These are phyloP conservation scores for Albatrellus ellisii DNA, from an alignment of 768 basidiomycete genomes.

Conservation along the genomic window DNA sequence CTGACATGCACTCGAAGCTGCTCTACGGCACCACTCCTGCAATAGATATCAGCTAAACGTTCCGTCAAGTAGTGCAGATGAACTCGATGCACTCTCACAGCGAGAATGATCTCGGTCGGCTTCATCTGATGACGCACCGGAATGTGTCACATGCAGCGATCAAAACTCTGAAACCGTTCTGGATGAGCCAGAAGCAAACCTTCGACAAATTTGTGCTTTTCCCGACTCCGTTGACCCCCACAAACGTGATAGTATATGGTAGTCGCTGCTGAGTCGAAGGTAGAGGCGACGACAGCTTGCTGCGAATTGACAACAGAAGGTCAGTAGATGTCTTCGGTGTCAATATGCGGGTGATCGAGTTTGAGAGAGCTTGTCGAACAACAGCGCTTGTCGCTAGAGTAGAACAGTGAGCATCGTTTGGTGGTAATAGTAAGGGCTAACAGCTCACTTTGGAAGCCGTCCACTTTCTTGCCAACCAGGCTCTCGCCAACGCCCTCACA, in stretches of 20 bases:
- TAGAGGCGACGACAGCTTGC: slow-evolving; percentile 66
- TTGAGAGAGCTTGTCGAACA: slow-evolving; percentile 72
- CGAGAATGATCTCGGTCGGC: neutral
- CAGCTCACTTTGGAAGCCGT: slow-evolving; percentile 72
- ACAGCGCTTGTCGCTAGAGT: slow-evolving; percentile 80
- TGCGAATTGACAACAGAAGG: slow-evolving; percentile 82
- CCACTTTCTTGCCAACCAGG: slow-evolving; percentile 83
- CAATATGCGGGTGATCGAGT: slow-evolving; percentile 81
- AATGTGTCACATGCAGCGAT: slow-evolving; percentile 99
- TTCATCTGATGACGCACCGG: slow-evolving; percentile 30
- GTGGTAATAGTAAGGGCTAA: slow-evolving; percentile 2
- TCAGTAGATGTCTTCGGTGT: slow-evolving; percentile 98
- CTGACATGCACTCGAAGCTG: slow-evolving; percentile 94
- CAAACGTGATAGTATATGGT: slow-evolving; percentile 91
- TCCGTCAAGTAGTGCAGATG: neutral
- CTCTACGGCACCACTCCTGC: slow-evolving; percentile 91
- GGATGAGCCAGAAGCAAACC: slow-evolving; percentile 98
- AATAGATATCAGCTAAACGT: neutral
- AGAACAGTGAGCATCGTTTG: slow-evolving; percentile 4
- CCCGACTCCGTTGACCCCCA: slow-evolving; percentile 97
- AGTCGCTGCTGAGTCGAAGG: slow-evolving; percentile 63
- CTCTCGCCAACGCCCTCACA: slow-evolving; percentile 89
- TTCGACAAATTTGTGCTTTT: slow-evolving; percentile 98
- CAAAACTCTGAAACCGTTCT: slow-evolving; percentile 84
- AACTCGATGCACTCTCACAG: neutral